These are phyloP conservation scores for Diphasiastrum complanatum DNA, from an alignment of 83 land plant species.

Conservation along the genomic window DNA sequence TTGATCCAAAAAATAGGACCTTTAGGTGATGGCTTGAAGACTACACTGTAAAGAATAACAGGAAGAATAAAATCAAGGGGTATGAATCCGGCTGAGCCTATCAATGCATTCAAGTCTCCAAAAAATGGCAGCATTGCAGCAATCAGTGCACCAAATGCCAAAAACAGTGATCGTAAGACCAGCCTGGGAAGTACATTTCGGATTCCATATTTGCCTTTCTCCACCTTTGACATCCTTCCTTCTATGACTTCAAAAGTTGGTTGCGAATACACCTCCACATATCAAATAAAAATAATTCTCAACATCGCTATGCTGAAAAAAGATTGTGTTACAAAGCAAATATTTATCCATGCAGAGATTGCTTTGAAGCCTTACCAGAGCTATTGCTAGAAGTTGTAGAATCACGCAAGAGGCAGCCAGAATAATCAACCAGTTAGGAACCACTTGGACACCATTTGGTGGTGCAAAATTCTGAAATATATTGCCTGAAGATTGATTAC, in stretches of 20 bases:
- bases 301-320: background rate
- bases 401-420: constrained; percentile 2
- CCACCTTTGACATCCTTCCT: constrained; percentile 1
- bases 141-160: constrained; percentile 1
- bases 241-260: constrained; percentile 18
- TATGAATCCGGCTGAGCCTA: constrained; percentile 22
- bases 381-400: constrained; percentile 17
- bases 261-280: constrained; percentile 6
- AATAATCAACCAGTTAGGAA: constrained; percentile 11
- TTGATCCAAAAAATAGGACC: constrained; percentile 18
- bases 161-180: background rate
- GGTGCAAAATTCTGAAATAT: constrained; percentile 12
- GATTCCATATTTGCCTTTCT: constrained; percentile 13
- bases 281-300: too few relatives aligned
- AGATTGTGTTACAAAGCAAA: background rate
- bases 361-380: constrained; percentile 6
- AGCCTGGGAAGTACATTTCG: constrained; percentile 21
- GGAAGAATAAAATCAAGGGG: constrained; percentile 22
- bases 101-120: constrained; percentile 26
- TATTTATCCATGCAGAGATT: background rate
- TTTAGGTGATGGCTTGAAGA: constrained; percentile 19
- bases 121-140: constrained; percentile 33
- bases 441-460: background rate
- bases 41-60: background rate
- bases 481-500: constrained; percentile 13